Evolutionary conservation across 2,329 filamentous ascomycete genomes (phyloP).

Genomic region (Rhynchosporium agropyri): DNA sequence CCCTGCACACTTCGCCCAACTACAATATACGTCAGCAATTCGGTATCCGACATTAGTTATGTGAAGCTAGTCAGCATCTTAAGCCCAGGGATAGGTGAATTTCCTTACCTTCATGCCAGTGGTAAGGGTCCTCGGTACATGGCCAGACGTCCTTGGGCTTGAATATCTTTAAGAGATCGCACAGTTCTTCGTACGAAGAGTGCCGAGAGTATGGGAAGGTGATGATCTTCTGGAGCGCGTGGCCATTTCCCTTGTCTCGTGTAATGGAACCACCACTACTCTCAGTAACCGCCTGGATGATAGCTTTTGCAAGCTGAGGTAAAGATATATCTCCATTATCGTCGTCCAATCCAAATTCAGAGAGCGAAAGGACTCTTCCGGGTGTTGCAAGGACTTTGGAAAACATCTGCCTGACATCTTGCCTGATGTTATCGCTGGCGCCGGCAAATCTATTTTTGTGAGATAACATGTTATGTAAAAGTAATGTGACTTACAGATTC

Average conservation of each 20-base stretch:
- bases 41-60: neutral
- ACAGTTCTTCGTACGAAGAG: constrained; percentile 81
- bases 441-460: constrained; percentile 31
- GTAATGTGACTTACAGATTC: constrained; percentile 48
- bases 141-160: constrained; percentile 78
- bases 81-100: neutral
- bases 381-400: constrained; percentile 30
- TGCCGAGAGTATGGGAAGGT: constrained; percentile 86
- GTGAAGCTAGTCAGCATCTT: too few relatives aligned
- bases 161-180: constrained; percentile 68
- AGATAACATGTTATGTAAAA: neutral
- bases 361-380: constrained; percentile 35
- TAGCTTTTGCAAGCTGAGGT: constrained; percentile 30
- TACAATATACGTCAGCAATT: constrained; percentile 10
- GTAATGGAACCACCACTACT: neutral
- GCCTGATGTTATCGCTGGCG: constrained; percentile 42
- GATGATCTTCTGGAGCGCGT: constrained; percentile 44
- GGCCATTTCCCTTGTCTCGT: neutral
- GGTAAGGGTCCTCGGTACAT: constrained; percentile 68
- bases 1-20: constrained; percentile 61
- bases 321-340: constrained; percentile 33
- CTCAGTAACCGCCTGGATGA: constrained; percentile 32
- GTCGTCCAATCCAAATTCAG: constrained; percentile 28
- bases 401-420: constrained; percentile 39
- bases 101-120: constrained; percentile 59